Base-by-base conservation (phyloP, 345 rosid species). In the Euclidium syriacum region DNA sequence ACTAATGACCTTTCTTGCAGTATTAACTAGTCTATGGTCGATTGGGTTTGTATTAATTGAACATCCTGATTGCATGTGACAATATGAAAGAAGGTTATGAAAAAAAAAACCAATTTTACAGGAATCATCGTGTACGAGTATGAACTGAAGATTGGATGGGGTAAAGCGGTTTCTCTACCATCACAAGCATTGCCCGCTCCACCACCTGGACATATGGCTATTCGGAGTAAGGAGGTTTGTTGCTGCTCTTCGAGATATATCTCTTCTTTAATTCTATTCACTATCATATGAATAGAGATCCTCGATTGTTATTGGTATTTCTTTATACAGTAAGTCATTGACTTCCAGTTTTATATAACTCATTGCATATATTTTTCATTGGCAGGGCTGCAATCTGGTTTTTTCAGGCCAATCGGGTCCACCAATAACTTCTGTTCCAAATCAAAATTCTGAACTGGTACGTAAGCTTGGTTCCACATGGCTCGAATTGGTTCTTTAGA, bases 401-500 rank as follows among this genome's bases (percentile, higher is more conserved):
- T 83, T 90, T 69, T 95, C 99, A 60, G 99, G 99, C 72, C 89
- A 95, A 58, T 86, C 99, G n/a, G 99, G 99, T 52, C 94, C 96
- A 18, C 94, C 97, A 1, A 82, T 90, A 48, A 83, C 95, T 43
- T 68, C 97, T 35, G 85, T 90, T 58, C 95, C 98, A 38, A 75
- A 47, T 68, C 92, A 87, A 77, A 95, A 81, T 61, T 88, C 97
- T 25, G 98, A 90, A 71, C 76, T 95, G 89, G 99, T 87, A 84
- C 25, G 79, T 70, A 50, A 27, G 14, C 16, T 64, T 40, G 33
- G 33, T 27, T 53, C 16, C 17, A 20, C 44, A 71, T 55, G 53
- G 52, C 47, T 43, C 64, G 40, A 39, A 17, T 26, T 57, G 16
- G 15, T 34, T 40, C 7, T 35, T 30, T 33, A 14, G 10, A 56